Percentiles rank a stretch among this genome's conserved stretches.
phyloP scores from a whole-genome alignment of 2,329 filamentous ascomycete species.

The Diplodia scrobiculata region DNA sequence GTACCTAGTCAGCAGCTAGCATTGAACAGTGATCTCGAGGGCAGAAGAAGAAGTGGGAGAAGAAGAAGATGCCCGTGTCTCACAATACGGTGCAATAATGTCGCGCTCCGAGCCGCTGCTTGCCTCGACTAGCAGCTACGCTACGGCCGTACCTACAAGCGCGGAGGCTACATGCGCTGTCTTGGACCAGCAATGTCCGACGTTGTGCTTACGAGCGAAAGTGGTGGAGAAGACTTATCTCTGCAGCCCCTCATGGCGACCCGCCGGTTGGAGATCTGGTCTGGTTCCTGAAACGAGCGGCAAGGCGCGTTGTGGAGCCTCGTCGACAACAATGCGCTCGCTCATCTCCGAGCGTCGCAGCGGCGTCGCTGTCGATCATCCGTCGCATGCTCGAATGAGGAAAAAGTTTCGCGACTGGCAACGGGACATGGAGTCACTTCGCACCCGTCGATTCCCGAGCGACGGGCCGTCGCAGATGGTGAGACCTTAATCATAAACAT shows the following conservation, averaged over 20 bases:
- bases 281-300: not conserved
- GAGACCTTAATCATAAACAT: not conserved
- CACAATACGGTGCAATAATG: too few species aligned
- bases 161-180: not conserved
- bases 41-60: not conserved
- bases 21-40: too few species aligned
- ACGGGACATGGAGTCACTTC: too few species aligned
- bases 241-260: too few species aligned
- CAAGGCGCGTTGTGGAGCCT: not conserved
- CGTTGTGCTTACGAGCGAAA: not conserved
- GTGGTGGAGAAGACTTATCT: not conserved
- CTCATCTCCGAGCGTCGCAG: not conserved
- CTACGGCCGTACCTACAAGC: conserved; percentile 12
- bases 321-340: not conserved
- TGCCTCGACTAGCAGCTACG: not conserved
- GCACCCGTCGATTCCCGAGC: not conserved
- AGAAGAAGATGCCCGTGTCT: too few species aligned
- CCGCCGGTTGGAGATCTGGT: not conserved
- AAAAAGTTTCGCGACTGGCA: conserved; percentile 13
- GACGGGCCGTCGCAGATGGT: not conserved
- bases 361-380: not conserved
- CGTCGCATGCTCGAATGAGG: not conserved
- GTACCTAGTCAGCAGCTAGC: not conserved
- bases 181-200: not conserved
- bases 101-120: not conserved